Percentiles rank a stretch among this genome's conserved stretches.
Evolutionary conservation across 139 green algal genomes (phyloP).

Genomic region (Chlamydomonas eustigma): DNA sequence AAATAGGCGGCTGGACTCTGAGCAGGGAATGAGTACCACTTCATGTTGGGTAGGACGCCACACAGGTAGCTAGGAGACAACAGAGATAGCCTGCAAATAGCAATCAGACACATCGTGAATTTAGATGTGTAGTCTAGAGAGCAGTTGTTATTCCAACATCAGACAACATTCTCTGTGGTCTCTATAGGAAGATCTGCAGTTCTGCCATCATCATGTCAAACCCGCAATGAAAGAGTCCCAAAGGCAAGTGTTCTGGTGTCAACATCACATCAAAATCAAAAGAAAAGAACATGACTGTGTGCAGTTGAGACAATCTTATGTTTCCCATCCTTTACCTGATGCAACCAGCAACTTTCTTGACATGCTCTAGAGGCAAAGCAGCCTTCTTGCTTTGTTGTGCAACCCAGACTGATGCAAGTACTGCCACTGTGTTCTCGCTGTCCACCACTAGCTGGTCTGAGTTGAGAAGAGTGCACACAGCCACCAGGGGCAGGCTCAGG

Average conservation of each 20-base stretch:
- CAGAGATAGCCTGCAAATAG: background rate
- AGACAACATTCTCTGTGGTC: background rate
- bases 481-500: background rate
- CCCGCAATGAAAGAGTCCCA: background rate
- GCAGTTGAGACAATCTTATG: too few relatives aligned
- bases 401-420: background rate
- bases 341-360: background rate
- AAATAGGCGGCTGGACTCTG: background rate
- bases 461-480: background rate
- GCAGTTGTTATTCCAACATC: background rate
- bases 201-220: background rate
- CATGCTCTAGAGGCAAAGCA: background rate
- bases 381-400: background rate
- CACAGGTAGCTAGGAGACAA: slow-evolving; percentile 4
- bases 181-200: background rate
- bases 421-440: background rate
- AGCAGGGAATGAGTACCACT: background rate
- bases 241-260: too few relatives aligned
- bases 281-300: too few relatives aligned
- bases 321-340: slow-evolving; percentile 6
- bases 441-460: background rate
- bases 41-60: slow-evolving; percentile 4
- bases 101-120: too few relatives aligned
- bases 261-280: too few relatives aligned
- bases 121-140: too few relatives aligned